Conservation (phyloP, 768 basidiomycete species). For the Macrolepiota albuminosa region DNA sequence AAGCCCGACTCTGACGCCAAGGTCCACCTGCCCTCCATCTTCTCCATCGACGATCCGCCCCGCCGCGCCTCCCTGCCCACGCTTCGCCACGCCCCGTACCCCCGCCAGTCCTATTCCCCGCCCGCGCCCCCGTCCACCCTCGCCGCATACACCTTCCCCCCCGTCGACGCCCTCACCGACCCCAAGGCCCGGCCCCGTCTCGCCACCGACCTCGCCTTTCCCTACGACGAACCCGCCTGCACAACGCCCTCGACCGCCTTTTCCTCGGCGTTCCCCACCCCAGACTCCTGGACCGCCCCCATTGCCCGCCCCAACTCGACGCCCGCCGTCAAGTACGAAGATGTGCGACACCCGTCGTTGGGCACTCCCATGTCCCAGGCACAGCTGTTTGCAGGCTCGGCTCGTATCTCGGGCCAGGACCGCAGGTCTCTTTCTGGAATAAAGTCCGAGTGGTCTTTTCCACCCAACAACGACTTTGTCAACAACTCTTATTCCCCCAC, state of each 20-base stretch:
- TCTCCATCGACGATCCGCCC: no score
- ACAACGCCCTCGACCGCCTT: constrained; percentile 49
- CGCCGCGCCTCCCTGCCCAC: constrained; percentile 58
- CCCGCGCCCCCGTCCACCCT: constrained; percentile 29
- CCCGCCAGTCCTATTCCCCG: constrained; percentile 47
- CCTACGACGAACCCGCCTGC: constrained; percentile 43
- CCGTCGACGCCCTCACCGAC: constrained; percentile 31
- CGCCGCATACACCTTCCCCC: constrained; percentile 54
- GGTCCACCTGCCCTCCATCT: constrained; percentile 73
- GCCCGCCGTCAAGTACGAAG: constrained; percentile 64
- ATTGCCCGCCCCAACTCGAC: constrained; percentile 70
- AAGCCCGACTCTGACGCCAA: constrained; percentile 40
- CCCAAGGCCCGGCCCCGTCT: constrained; percentile 45
- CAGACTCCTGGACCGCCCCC: constrained; percentile 41
- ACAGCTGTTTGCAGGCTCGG: constrained; percentile 61
- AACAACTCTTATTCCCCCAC: constrained; percentile 39
- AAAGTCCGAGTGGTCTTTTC: constrained; percentile 72
- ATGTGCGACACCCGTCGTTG: constrained; percentile 67
- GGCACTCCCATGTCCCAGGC: constrained; percentile 52
- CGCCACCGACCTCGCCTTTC: constrained; percentile 42
- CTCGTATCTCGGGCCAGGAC: constrained; percentile 71
- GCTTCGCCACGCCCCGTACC: constrained; percentile 27
- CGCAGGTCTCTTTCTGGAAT: constrained; percentile 51
- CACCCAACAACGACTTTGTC: constrained; percentile 52
- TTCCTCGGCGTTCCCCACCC: constrained; percentile 41